Evolutionary conservation across 2,329 filamentous ascomycete genomes (phyloP), one percentile per base, ranked within the genome.

Genomic region (Sporothrix sp.): DNA sequence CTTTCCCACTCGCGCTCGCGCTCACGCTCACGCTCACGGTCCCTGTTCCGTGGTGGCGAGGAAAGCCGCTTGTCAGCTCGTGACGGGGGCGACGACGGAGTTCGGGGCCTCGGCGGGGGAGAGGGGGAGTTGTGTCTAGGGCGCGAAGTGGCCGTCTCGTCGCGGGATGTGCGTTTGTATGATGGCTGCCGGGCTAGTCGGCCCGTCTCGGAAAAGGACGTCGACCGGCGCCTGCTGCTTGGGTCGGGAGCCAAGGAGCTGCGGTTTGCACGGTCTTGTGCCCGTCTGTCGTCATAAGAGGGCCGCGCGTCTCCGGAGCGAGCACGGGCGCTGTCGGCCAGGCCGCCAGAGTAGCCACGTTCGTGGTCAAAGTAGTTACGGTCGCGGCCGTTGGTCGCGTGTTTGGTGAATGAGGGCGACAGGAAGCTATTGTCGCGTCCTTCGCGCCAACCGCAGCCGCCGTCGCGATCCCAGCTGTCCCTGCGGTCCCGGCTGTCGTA

Each of bases 361-460:
- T 7, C 43, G 43, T 58, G 59, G 27, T 67, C 61, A 52, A 67
- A 65, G 47, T 73, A 73, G 0, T 62, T 58, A 48, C 70, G 67
- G 35, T 75, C 71, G 2, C 72, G 67, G 4, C 70, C 66, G 3
- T 63, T 64, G 10, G 66, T 61, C 1, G 66, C 62, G 30, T 68
- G 66, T 45, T 68, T 72, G 25, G 68, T 67, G 2, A 71, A 60
- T 3, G 71, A 62, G 0, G 73, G 72, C 1, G 71, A 69, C 6
- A 72, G 56, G 23, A 66, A 60, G 1, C 60, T 62, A 37, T 50
- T 53, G 16, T 71, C 66, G 5, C 63, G 62, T 50, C 25, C 25
- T 6, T 28, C 25, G 5, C 40, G 60, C 50, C 49, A 48, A 3
- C 27, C 23, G 21, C 16, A 28, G 11, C 39, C 48, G 1, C 38